A percentile compares a stretch with the other conserved stretches of the same genome.
These are phyloP conservation scores for Rhynchospora breviuscula DNA, from an alignment of 176 grass and related monocot species.

Conservation along the genomic window DNA sequence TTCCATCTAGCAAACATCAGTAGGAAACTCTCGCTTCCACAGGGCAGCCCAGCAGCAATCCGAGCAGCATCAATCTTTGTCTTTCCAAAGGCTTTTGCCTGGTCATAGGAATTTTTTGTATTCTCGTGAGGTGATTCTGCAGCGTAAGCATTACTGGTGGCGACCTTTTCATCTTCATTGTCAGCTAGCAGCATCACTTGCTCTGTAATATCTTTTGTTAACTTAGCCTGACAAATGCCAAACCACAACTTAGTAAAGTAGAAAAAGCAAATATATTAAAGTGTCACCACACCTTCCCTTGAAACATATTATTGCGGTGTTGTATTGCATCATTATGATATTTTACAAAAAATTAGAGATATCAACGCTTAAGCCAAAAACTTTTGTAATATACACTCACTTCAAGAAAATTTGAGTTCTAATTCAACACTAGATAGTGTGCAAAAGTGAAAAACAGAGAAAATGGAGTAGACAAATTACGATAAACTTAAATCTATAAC, in stretches of 20 bases:
- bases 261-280: neutral
- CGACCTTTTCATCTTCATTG: conserved; percentile 66
- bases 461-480: neutral
- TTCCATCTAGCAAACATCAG: conserved; percentile 97
- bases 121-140: neutral
- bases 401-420: conserved; percentile 7
- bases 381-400: conserved; percentile 26
- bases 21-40: conserved; percentile 93
- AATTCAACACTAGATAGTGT: conserved; percentile 4
- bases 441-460: neutral
- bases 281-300: neutral
- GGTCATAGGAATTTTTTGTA: conserved; percentile 58
- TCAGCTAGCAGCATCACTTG: conserved; percentile 94
- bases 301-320: neutral
- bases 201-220: conserved; percentile 78
- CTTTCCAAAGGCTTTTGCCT: conserved; percentile 76
- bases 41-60: conserved; percentile 82
- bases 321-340: neutral
- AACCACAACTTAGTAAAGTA: neutral
- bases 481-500: conserved; percentile 2
- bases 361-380: neutral
- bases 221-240: conserved; percentile 49
- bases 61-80: conserved; percentile 71
- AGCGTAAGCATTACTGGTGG: conserved; percentile 40
- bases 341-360: neutral